Conservation (phyloP, 176 grass and related monocot genomes). For the Hsuehochloa calcarea region DNA sequence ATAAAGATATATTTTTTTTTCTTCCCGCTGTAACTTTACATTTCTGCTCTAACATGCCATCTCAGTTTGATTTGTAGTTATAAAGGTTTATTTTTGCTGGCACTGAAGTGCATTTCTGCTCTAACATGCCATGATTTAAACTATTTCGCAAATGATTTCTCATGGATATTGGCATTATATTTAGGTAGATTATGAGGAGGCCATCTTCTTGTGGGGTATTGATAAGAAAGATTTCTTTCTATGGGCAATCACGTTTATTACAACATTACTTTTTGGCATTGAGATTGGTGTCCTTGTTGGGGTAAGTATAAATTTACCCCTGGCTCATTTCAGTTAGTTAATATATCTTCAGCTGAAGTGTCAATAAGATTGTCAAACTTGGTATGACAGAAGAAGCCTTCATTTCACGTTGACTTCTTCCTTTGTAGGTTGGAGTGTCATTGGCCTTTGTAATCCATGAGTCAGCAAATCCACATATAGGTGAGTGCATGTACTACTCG, state of each 20-base stretch:
- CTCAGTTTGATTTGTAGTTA: slow-evolving; percentile 16
- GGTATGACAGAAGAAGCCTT: background rate
- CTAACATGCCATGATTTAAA: slow-evolving; percentile 3
- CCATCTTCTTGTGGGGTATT: slow-evolving; percentile 86
- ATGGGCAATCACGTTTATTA: slow-evolving; percentile 75
- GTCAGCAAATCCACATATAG: slow-evolving; percentile 93
- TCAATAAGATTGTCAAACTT: background rate
- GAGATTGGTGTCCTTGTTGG: slow-evolving; percentile 95
- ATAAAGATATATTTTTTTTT: background rate
- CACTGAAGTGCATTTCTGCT: background rate
- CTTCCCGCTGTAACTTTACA: background rate
- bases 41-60: background rate
- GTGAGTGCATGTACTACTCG: slow-evolving; percentile 43
- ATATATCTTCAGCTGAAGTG: background rate
- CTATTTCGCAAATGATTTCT: slow-evolving; percentile 13
- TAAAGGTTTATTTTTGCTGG: background rate
- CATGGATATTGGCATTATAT: slow-evolving; percentile 22
- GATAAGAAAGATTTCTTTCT: slow-evolving; percentile 97
- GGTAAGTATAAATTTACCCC: slow-evolving; percentile 44
- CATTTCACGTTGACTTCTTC: slow-evolving; percentile 8
- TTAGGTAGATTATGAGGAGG: slow-evolving; percentile 91
- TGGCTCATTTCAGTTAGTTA: background rate
- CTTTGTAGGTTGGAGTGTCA: slow-evolving; percentile 78
- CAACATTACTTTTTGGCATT: slow-evolving; percentile 86
- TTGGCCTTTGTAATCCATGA: slow-evolving; percentile 96